phyloP scores from a whole-genome alignment of 129 eudicot species.

The Tanacetum coccineum region DNA sequence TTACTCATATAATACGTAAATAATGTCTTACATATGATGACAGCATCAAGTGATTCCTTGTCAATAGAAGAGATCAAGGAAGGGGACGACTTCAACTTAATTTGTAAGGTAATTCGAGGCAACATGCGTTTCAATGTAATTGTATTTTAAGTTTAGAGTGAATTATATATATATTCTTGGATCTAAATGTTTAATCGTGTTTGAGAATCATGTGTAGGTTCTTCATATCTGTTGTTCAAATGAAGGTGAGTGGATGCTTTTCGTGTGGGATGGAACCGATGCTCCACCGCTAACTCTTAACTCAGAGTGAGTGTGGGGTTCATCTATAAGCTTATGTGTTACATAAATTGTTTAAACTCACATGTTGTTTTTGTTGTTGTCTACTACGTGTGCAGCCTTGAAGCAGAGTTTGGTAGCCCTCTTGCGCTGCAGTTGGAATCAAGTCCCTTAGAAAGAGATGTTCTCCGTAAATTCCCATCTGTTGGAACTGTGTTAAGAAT shows the following conservation, averaged over 20 bases:
- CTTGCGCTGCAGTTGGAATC: slow-evolving; percentile 61
- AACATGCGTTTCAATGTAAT: neutral
- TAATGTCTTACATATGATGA: neutral
- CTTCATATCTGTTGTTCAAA: slow-evolving; percentile 50
- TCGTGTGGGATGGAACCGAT: slow-evolving; percentile 92
- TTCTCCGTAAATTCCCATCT: slow-evolving; percentile 58
- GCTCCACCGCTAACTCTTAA: slow-evolving; percentile 50
- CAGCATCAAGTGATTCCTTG: slow-evolving; percentile 42
- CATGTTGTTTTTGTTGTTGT: slow-evolving; percentile 14
- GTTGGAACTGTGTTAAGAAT: slow-evolving; percentile 81
- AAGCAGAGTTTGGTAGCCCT: slow-evolving; percentile 56
- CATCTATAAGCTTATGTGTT: neutral
- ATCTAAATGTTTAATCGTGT: neutral
- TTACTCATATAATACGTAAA: too few relatives aligned
- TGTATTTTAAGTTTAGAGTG: too few relatives aligned
- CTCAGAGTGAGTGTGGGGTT: slow-evolving; percentile 52
- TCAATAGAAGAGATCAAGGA: slow-evolving; percentile 51
- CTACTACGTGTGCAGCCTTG: slow-evolving; percentile 42
- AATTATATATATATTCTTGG: too few relatives aligned
- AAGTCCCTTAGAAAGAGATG: slow-evolving; percentile 50
- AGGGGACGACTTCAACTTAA: slow-evolving; percentile 45
- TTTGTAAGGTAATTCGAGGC: slow-evolving; percentile 62
- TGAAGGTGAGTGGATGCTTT: slow-evolving; percentile 66
- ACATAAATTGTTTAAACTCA: slow-evolving; percentile 2
- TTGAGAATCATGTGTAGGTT: slow-evolving; percentile 40